Evolutionary conservation across 2,329 filamentous ascomycete genomes (phyloP).

Genomic region (Myriosclerotinia duriaeana): DNA sequence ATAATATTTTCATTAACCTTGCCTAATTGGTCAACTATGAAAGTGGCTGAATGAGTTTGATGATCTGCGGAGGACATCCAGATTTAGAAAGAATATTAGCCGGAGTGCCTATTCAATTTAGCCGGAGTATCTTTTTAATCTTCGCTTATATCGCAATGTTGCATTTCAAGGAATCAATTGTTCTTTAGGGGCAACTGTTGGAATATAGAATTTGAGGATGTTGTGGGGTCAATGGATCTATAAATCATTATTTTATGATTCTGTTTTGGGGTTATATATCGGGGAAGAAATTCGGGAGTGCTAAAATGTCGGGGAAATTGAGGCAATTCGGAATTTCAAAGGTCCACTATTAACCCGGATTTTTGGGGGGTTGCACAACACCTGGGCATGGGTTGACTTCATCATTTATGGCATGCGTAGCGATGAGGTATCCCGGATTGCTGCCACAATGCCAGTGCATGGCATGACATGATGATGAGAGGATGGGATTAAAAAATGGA

Average conservation of each 20-base stretch:
- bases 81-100: background rate
- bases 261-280: background rate
- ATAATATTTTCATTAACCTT: too few species aligned
- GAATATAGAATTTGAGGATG: background rate
- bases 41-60: background rate
- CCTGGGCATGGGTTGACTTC: background rate
- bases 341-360: too few species aligned
- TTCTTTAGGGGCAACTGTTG: too few species aligned
- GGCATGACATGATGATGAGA: background rate
- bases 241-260: too few species aligned
- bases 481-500: constrained; percentile 2
- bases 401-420: background rate
- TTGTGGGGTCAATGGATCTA: too few species aligned
- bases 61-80: constrained; percentile 10
- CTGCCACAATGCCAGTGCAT: background rate
- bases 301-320: background rate
- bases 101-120: too few species aligned
- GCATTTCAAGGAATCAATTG: background rate
- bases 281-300: background rate
- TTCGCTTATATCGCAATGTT: constrained; percentile 1
- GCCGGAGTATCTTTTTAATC: background rate
- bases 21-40: too few species aligned
- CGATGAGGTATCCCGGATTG: constrained; percentile 1
- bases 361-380: background rate
- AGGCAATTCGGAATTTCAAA: background rate